A percentile compares a stretch with the other conserved stretches of the same genome.
These are phyloP conservation scores for Amaranthus cruentus DNA, from an alignment of 148 eudicot species.

Conservation along the genomic window DNA sequence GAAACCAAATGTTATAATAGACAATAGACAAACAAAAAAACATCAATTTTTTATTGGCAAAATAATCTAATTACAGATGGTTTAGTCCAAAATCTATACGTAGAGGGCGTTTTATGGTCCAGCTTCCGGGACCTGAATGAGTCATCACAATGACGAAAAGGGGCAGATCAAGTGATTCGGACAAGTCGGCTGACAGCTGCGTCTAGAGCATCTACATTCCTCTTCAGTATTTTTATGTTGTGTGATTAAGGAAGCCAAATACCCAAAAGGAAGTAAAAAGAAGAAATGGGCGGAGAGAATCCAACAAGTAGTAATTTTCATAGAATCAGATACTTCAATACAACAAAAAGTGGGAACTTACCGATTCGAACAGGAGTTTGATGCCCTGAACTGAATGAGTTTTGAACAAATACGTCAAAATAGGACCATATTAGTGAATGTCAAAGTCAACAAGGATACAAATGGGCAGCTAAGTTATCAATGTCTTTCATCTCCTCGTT, in stretches of 20 bases:
- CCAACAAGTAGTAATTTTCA: not conserved
- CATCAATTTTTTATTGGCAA: not conserved
- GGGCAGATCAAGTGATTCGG: conserved; percentile 44
- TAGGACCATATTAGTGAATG: not conserved
- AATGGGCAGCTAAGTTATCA: conserved; percentile 56
- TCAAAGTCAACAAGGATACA: conserved; percentile 60
- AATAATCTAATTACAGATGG: not conserved
- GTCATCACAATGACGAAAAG: not conserved
- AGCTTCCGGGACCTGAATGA: conserved; percentile 7
- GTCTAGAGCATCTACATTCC: conserved; percentile 76
- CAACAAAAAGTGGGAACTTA: not conserved
- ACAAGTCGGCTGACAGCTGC: conserved; percentile 55
- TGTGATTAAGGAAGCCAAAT: conserved; percentile 39
- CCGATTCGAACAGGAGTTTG: not conserved
- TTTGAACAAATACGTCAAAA: not conserved
- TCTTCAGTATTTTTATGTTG: conserved; percentile 55
- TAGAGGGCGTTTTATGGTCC: not conserved
- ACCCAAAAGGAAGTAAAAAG: not conserved
- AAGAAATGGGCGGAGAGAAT: not conserved
- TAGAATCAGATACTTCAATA: not conserved
- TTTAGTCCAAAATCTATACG: not conserved
- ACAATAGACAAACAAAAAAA: not conserved
- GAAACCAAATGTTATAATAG: not conserved
- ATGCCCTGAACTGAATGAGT: not conserved
- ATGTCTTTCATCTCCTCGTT: conserved; percentile 89